A percentile compares a stretch with the other conserved stretches of the same genome.
Conservation (phyloP, 2,329 filamentous ascomycete species). For the Cadophora sp. region DNA sequence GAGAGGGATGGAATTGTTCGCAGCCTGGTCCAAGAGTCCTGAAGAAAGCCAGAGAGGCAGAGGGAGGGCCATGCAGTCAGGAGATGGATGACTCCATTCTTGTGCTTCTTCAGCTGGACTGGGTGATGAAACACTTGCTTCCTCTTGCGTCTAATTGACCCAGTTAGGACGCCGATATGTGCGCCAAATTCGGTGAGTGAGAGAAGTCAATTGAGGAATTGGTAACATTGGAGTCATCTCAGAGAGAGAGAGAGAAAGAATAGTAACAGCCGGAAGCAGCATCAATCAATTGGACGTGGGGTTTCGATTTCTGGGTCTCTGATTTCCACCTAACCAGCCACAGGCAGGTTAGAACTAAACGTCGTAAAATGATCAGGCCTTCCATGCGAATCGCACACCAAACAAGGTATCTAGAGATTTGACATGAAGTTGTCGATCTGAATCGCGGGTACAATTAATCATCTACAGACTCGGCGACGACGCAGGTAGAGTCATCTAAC, state of each 20-base stretch:
- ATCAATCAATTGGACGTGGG: background rate
- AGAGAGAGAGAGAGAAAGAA: background rate
- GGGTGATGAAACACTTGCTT: slow-evolving; percentile 26
- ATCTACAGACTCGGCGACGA: background rate
- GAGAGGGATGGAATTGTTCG: background rate
- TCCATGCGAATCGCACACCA: background rate
- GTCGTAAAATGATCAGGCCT: background rate
- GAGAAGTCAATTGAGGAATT: background rate
- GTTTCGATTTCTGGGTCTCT: too few species aligned
- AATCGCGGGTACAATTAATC: background rate
- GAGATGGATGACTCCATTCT: slow-evolving; percentile 33
- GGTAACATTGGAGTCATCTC: background rate
- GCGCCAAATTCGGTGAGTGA: slow-evolving; percentile 17
- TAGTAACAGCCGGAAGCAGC: background rate
- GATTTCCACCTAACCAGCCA: too few species aligned
- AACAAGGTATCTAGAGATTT: too few species aligned
- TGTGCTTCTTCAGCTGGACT: slow-evolving; percentile 34
- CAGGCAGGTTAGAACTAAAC: too few species aligned
- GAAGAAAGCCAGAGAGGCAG: background rate
- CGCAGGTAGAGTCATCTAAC: background rate
- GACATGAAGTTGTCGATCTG: background rate
- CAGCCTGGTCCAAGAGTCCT: slow-evolving; percentile 22
- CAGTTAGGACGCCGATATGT: slow-evolving; percentile 6
- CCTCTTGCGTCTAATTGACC: slow-evolving; percentile 4
- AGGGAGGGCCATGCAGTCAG: slow-evolving; percentile 26